Base-by-base conservation (phyloP, 2,329 filamentous ascomycete genomes). In the Elsinoe batatas region DNA sequence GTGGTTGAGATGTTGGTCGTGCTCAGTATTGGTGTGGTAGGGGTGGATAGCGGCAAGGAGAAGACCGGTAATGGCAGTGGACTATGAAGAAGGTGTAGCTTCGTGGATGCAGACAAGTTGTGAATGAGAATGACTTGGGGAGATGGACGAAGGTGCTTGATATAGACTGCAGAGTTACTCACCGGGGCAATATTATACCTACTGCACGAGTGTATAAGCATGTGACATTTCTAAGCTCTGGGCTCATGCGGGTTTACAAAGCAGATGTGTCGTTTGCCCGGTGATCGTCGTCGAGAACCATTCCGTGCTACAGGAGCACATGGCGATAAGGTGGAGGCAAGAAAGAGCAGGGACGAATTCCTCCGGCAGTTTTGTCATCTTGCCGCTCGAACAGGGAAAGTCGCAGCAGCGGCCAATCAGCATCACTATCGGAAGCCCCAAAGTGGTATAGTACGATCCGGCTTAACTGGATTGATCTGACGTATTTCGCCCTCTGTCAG, bases 291-390 rank as follows among this genome's bases (percentile, higher is more conserved):
- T 30, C 26, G 26, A 30, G 26, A 30, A 30, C 4, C 4, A 30
- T 8, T 30, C 26, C 4, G 26, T 30, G 26, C 26, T 8, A 7
- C 7, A 30, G 26, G 26, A 30, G 26, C 26, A 30, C 26, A 30
- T 30, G 26, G 26, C 26, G 26, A 30, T 30, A 30, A 30, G 26
- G 7, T 30, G 26, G 26, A 30, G 5, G 36, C 13, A 38, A n/a
- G 13, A 38, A 38, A 38, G 17, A 38, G 17, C 36, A 38, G 17
- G 36, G 17, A n/a, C 4, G 32, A 36, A 35, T 51, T 51, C 47
- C 26, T 51, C 47, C 47, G 26, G 47, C 32, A 38, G 47, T 51
- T 30, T 51, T 51, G 47, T 51, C 32, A 51, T 32, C 47, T 22
- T 13, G 40, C 40, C 12, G 40, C 20, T 22, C 15, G 18, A 17